Evolutionary conservation across 2,329 filamentous ascomycete genomes (phyloP), one percentile per base, ranked within the genome.

Genomic region (Aspergillus uvarum): DNA sequence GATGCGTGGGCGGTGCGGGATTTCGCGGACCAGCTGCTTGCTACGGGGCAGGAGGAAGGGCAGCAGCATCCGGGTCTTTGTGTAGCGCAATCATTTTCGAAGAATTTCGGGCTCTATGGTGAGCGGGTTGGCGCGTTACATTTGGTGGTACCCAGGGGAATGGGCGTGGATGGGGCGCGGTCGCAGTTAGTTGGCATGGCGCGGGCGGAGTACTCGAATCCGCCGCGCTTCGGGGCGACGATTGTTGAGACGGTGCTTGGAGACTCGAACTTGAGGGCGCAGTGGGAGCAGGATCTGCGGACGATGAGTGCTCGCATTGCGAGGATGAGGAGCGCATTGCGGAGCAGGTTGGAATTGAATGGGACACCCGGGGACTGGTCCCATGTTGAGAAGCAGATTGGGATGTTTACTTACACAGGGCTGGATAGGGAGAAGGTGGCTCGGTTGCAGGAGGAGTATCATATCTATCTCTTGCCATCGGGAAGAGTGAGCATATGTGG

Each of bases 61-160:
- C 22, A 3, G 22, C 22, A 22, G 14, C 72, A 35, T 35, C 32
- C 12, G 5, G 32, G 32, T 35, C 32, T 80, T 5, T 75, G 76
- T 8, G 72, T 85, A 4, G 80, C 78, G 55, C 74, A 82, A 64
- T 84, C 82, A 0, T 84, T 84, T 61, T 78, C 83, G 4, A 85
- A 85, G 70, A 82, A 76, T 61, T 80, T 83, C 74, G 92, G 92
- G 63, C 85, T 96, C 19, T 96, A 96, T 74, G 92, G 92, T 68
- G 90, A 96, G 83, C 89, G 92, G 66, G 91, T 91, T 21, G 92
- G 92, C 58, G 92, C 89, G 81, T 92, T 96, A 83, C 92, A 96
- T 80, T 49, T 70, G 4, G 56, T 70, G 6, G 57, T 59, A 12
- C 58, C 61, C 1, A 16, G 26, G 1, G 16, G 21, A 14, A 6